Evolutionary conservation across 2,329 filamentous ascomycete genomes (phyloP).

Genomic region (Neofusicoccum cordaticola): DNA sequence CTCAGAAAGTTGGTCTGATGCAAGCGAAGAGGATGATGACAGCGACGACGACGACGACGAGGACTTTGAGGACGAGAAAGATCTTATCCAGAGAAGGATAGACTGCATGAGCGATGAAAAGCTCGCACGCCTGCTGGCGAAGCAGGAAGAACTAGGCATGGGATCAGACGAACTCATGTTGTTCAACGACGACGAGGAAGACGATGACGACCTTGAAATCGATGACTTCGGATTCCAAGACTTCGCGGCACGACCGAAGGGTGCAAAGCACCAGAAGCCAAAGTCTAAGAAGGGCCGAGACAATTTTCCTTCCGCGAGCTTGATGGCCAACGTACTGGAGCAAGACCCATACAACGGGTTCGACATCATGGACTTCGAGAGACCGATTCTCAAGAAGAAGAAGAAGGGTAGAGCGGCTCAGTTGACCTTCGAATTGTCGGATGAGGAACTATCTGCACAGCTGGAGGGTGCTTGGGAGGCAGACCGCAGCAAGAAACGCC

Average conservation of each 20-base stretch:
- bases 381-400: conserved; percentile 64
- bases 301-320: conserved; percentile 53
- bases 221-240: neutral
- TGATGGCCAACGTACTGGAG: conserved; percentile 59
- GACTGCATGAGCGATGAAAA: conserved; percentile 57
- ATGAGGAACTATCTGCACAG: conserved; percentile 43
- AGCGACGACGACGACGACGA: conserved; percentile 41
- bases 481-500: conserved; percentile 45
- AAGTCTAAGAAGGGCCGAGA: neutral
- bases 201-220: conserved; percentile 32
- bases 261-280: neutral
- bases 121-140: conserved; percentile 59
- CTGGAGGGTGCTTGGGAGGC: conserved; percentile 42
- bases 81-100: conserved; percentile 38
- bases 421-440: conserved; percentile 46
- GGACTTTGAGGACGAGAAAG: conserved; percentile 41
- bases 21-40: conserved; percentile 30
- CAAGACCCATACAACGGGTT: conserved; percentile 65
- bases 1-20: conserved; percentile 24
- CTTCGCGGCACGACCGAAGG: neutral
- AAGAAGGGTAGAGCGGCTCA: conserved; percentile 60
- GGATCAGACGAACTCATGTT: conserved; percentile 58
- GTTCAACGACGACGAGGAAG: conserved; percentile 49
- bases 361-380: conserved; percentile 80
- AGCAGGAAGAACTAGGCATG: conserved; percentile 63